Evolutionary conservation across 257 asterid species (phyloP), one percentile per base, ranked within the genome.

Genomic region (Petrea volubilis): DNA sequence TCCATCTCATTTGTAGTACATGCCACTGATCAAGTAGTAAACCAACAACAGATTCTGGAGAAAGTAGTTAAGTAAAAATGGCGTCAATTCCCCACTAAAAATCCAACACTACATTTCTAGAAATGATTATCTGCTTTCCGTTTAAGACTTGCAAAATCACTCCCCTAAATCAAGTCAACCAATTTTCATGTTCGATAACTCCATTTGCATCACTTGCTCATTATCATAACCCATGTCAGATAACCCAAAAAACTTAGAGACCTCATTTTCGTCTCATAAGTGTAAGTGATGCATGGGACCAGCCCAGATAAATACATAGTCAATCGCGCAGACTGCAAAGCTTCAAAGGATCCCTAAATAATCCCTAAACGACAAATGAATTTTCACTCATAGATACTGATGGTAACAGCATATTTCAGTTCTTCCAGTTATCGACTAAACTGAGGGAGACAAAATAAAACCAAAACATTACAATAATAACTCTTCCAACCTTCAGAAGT

Each of bases 401-500:
- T 51, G 21, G 23, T 28, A 3, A 73, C n/a, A 43, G 58, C 58
- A 67, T 1, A 41, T 43, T 52, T 60, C 66, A 15, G 64, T 40
- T 11, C 58, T 34, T 68, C 20, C 38, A 57, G 70, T 28, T 49
- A 67, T 25, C 34, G 49, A 49, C 71, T 36, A 60, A 71, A 60
- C 44, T 18, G 51, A 36, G 29, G 70, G 24, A 21, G 50, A 62
- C 10, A 57, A 59, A 36, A n/a, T 1, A 74, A 71, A 60, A 46
- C 7, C 15, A 60, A 1, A 36, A 18, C 47, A 31, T 59, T 17
- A 50, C 38, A 77, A 31, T 2, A 31, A n/a, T 15, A 66, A 81
- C 71, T 31, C 38, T n/a, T 4, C 76, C 46, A 78, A 84, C 89
- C 89, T 81, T 51, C 17, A n/a, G 68, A 70, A 9, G 73, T 17